A percentile compares a stretch with the other conserved stretches of the same genome.
phyloP scores from a whole-genome alignment of 345 rosid species.

The Limnanthes douglasii region DNA sequence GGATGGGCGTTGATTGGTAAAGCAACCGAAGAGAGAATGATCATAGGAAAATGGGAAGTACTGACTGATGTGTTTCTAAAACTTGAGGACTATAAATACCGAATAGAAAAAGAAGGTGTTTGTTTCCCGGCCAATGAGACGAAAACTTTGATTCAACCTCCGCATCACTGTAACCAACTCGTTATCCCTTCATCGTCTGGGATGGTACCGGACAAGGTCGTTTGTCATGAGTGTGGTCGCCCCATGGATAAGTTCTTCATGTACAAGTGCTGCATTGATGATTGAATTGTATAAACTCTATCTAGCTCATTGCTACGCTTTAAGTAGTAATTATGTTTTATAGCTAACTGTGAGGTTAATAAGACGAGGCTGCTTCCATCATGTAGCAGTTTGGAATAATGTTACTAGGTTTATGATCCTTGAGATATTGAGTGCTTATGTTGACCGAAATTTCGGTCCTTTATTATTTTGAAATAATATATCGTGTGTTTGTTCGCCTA shows the following conservation, averaged over 20 bases:
- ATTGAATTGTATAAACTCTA: too few relatives aligned
- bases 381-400: too few relatives aligned
- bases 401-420: too few relatives aligned
- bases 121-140: conserved; percentile 28
- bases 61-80: conserved; percentile 20
- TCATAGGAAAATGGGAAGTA: conserved; percentile 26
- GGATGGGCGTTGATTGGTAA: conserved; percentile 48
- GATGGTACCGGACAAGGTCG: conserved; percentile 30
- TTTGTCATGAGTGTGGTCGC: conserved; percentile 42
- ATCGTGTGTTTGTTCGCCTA: too few relatives aligned
- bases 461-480: too few relatives aligned
- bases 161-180: conserved; percentile 44
- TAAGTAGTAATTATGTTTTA: too few relatives aligned
- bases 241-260: conserved; percentile 44
- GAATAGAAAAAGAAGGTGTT: conserved; percentile 20
- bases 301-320: too few relatives aligned
- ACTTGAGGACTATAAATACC: conserved; percentile 20
- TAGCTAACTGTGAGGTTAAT: too few relatives aligned
- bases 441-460: too few relatives aligned
- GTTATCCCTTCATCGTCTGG: conserved; percentile 37
- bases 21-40: conserved; percentile 30
- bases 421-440: too few relatives aligned
- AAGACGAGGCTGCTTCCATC: too few relatives aligned
- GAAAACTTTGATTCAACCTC: conserved; percentile 22
- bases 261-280: conserved; percentile 50